Conservation (phyloP, 169 alveolate species). For the Pseudocohnilembus persalinus region DNA sequence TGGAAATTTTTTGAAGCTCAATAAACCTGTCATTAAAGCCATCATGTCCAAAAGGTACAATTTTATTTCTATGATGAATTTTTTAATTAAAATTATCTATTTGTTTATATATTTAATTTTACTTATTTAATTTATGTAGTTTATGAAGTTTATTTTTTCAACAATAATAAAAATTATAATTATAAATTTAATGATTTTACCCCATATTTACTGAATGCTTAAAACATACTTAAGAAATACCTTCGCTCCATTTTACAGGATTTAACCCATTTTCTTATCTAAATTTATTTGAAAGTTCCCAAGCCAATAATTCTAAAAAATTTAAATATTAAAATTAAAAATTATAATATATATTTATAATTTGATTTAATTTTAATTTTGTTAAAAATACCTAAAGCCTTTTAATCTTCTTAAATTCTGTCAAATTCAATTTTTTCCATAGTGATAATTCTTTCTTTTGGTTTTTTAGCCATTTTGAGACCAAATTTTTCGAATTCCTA, state of each 20-base stretch:
- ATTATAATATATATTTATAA: no score
- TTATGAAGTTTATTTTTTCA: no score
- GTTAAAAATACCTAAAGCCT: neutral
- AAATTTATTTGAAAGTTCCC: neutral
- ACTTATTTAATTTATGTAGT: no score
- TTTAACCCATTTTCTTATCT: neutral
- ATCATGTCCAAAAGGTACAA: constrained; percentile 82
- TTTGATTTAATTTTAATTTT: no score
- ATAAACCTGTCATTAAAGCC: constrained; percentile 77
- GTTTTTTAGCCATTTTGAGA: neutral
- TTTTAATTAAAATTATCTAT: no score
- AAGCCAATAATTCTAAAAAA: neutral
- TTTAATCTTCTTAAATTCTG: neutral
- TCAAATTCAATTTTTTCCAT: neutral
- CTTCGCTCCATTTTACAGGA: neutral
- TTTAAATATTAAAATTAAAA: no score
- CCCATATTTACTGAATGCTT: neutral
- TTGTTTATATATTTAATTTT: no score
- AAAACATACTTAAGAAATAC: neutral
- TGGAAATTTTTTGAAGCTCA: constrained; percentile 55
- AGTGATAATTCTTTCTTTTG: neutral
- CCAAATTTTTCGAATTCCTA: neutral
- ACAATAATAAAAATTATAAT: no score
- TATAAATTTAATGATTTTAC: no score
- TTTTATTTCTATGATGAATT: constrained; percentile 23